A percentile compares a stretch with the other conserved stretches of the same genome.
Conservation (phyloP, 176 grass and related monocot species). For the bread wheat (Triticum aestivum) region IWGSC_CS_RefSeq_v2.1 NC_057796.1:141315593-141316092, state of each 20-base stretch:
- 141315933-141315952: conserved; percentile 54
- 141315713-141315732: background rate
- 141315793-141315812: too few species aligned
- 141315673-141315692: too few species aligned
- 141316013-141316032: conserved; percentile 60
- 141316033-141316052: conserved; percentile 40
- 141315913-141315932: conserved; percentile 91
- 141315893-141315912: conserved; percentile 44
- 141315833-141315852: too few species aligned
- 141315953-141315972: conserved; percentile 83
- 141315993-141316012: conserved; percentile 86
- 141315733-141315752: background rate
- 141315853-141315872: background rate
- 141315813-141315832: too few species aligned
- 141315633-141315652: background rate
- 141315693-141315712: too few species aligned
- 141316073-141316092: conserved; percentile 61
- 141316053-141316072: conserved; percentile 34
- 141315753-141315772: too few species aligned
- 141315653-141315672: too few species aligned
- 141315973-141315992: conserved; percentile 93
- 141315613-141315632: background rate
- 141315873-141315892: conserved; percentile 16
- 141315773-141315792: too few species aligned
- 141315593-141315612: background rate